Evolutionary conservation across 352 stramenopile genomes (phyloP), one percentile per base, ranked within the genome.

Genomic region (Pythium vanterpoolii): DNA sequence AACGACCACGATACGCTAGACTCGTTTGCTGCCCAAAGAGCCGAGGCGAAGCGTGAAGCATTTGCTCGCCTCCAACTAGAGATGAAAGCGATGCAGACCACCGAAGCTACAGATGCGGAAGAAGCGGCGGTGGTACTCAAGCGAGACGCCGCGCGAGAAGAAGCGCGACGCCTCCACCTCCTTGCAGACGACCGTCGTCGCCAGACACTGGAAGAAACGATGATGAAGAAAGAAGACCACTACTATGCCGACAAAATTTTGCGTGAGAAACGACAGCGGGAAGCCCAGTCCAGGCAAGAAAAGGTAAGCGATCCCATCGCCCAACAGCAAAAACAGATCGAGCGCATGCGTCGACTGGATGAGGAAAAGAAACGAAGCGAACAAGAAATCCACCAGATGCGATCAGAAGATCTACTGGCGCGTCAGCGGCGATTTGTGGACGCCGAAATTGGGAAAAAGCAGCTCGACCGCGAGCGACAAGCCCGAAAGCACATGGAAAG

Each of bases 221-320:
- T 50, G 33, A 85, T 90, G 78, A 52, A 46, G 33, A 65, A 61
- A 34, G 80, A 90, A 40, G 80, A 90, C 46, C 21, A 74, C 4
- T 88, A 79, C 38, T 88, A 85, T 21, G 74, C 73, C 5, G 62
- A 80, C 27, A 74, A 70, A 11, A 75, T 87, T 7, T 39, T 82
- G 31, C 60, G 64, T 11, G 62, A 87, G 23, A 67, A 72, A 16
- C 52, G 66, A 9, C 57, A 72, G 24, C 44, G 56, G 0, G 59
- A 73, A 5, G 62, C 67, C 5, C 44, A 63, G 4, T 49, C 36
- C 33, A 62, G 66, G 31, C 51, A 62, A 11, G 36, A 24, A 28
- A 51, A 39, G 28, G 30, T 48, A 4, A 55, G 57, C 21, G 73
- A 78, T 60, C 56, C 66, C 5, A 60, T 87, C 26, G 71, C 78